Evolutionary conservation across 345 rosid species (phyloP).

Genomic region (thale cress (Arabidopsis thaliana)): DNA sequence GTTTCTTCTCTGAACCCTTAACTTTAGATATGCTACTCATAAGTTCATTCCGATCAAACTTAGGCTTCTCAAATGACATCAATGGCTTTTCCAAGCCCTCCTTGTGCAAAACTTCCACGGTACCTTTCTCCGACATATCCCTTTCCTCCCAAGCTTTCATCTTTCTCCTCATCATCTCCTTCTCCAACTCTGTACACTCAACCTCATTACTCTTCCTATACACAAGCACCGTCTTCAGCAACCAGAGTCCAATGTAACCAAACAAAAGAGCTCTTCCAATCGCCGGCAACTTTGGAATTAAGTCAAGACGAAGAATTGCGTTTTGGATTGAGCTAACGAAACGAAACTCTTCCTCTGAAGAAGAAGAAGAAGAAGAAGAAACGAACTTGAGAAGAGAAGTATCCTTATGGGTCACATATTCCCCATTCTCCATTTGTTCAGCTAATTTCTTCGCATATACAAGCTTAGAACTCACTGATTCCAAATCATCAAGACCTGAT

Average conservation of each 20-base stretch:
- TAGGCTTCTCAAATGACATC: slow-evolving; percentile 56
- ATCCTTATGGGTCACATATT: slow-evolving; percentile 62
- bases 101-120: slow-evolving; percentile 57
- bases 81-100: slow-evolving; percentile 36
- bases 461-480: slow-evolving; percentile 51
- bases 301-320: slow-evolving; percentile 45
- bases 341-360: slow-evolving; percentile 45
- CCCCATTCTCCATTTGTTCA: slow-evolving; percentile 65
- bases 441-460: slow-evolving; percentile 66
- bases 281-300: slow-evolving; percentile 50
- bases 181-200: slow-evolving; percentile 61
- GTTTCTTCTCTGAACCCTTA: slow-evolving; percentile 45
- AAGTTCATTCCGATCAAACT: slow-evolving; percentile 64
- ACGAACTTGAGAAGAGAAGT: slow-evolving; percentile 73
- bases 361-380: slow-evolving; percentile 34
- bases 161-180: slow-evolving; percentile 93
- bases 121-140: slow-evolving; percentile 53
- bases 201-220: slow-evolving; percentile 49
- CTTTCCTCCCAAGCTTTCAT: slow-evolving; percentile 65
- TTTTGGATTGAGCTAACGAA: slow-evolving; percentile 49
- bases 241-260: slow-evolving; percentile 62
- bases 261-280: slow-evolving; percentile 58
- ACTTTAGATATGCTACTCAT: slow-evolving; percentile 56
- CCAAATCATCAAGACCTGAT: slow-evolving; percentile 45
- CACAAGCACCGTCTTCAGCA: slow-evolving; percentile 51